These are phyloP conservation scores for Cryptomeria japonica DNA, from an alignment of 75 land plant species.

Conservation along the genomic window DNA sequence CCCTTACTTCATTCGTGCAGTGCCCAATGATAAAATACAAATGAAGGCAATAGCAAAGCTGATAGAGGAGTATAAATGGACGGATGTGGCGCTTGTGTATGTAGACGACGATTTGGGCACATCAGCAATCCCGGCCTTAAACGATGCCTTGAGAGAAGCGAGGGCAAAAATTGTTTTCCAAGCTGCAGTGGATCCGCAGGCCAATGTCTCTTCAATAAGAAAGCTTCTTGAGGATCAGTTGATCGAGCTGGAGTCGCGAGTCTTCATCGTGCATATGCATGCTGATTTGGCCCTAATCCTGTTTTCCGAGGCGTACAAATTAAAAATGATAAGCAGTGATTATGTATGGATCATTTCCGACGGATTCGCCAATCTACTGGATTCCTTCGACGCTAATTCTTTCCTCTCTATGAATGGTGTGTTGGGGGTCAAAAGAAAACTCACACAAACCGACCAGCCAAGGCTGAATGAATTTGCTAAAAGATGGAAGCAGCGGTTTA, in stretches of 20 bases:
- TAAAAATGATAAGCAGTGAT: no score
- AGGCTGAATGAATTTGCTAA: background rate
- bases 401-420: no score
- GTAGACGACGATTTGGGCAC: background rate
- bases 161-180: constrained; percentile 5
- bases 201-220: no score
- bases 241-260: no score
- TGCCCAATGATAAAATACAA: constrained; percentile 36
- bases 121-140: constrained; percentile 35
- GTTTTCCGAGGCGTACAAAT: no score
- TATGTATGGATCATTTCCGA: constrained; percentile 36
- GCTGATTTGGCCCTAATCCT: no score
- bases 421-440: background rate
- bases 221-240: no score
- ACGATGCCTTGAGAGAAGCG: constrained; percentile 35
- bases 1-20: constrained; percentile 15
- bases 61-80: background rate
- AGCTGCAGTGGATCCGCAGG: no score
- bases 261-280: no score
- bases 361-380: background rate
- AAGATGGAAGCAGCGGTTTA: background rate
- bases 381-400: background rate
- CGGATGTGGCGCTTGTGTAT: no score
- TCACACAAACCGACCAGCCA: background rate
- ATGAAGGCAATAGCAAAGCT: constrained; percentile 37